A percentile compares a stretch with the other conserved stretches of the same genome.
Evolutionary conservation across 2,329 filamentous ascomycete genomes (phyloP).

Genomic region (Chalara sp.): DNA sequence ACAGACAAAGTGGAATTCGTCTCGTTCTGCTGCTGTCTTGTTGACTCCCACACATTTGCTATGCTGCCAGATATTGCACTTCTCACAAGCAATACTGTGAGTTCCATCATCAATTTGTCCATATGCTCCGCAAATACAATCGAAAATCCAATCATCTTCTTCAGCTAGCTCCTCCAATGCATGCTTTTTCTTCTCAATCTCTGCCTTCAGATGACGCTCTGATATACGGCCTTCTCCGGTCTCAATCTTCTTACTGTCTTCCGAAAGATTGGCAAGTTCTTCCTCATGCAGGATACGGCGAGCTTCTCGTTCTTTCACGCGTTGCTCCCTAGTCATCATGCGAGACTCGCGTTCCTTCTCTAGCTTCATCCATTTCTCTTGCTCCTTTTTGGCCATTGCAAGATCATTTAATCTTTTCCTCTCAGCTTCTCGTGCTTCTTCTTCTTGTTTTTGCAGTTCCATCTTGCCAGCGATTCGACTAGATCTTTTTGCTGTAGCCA

Average conservation of each 20-base stretch:
- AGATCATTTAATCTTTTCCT: constrained; percentile 59
- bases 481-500: constrained; percentile 91
- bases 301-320: constrained; percentile 77
- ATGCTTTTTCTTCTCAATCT: constrained; percentile 73
- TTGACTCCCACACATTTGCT: constrained; percentile 82
- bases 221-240: constrained; percentile 58
- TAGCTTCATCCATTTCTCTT: constrained; percentile 49
- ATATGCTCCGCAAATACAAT: constrained; percentile 85
- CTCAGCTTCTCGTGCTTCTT: constrained; percentile 64
- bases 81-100: constrained; percentile 89
- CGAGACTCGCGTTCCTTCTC: constrained; percentile 73
- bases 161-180: constrained; percentile 64
- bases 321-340: constrained; percentile 76
- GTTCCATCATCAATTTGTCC: constrained; percentile 92
- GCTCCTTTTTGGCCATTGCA: constrained; percentile 58
- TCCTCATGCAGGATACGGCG: constrained; percentile 80
- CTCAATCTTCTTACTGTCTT: constrained; percentile 59
- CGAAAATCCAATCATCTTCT: constrained; percentile 85
- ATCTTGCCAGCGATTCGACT: constrained; percentile 78
- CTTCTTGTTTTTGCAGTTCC: constrained; percentile 70
- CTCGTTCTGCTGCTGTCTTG: constrained; percentile 70
- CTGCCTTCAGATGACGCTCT: constrained; percentile 71
- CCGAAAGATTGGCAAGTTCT: constrained; percentile 72
- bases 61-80: constrained; percentile 94
- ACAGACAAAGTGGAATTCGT: constrained; percentile 86